Evolutionary conservation across 73 alveolate genomes (phyloP), one percentile per base, ranked within the genome.

Genomic region (Strombidium stylifer): DNA sequence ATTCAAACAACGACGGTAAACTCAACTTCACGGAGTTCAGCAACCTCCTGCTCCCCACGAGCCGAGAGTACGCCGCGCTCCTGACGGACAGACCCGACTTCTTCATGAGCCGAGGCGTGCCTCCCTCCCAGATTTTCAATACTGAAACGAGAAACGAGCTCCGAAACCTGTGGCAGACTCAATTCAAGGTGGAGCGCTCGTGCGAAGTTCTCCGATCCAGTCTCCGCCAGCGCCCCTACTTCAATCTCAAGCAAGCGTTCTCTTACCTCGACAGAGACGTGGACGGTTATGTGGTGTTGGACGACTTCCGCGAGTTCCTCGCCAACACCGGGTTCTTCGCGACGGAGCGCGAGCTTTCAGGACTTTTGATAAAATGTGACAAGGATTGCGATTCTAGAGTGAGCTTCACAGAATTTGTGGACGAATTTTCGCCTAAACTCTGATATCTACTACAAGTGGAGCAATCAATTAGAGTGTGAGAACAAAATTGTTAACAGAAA

Each of bases 21-120:
- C 70, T 78, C 14, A 46, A 54, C 8, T 57, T 37, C 25, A 51
- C 62, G 8, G 90, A 78, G 40, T 78, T 66, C 60, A 30, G 73
- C 23, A 67, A 68, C 16, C 69, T 67, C 8, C 35, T 68, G 11
- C 24, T 61, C 7, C 90, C 90, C 11, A 0, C 19, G 15, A 30
- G 66, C 34, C 19, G 39, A 23, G 62, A 50, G 14, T 66, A 60
- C 28, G 75, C 75, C 21, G 21, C 39, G 18, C 18, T 60, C 1
- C 12, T 60, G n/a, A 11, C 3, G 24, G 75, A 60, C 11, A 60
- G 75, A 41, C 50, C 59, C 3, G 75, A 60, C 8, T 60, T 60
- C 34, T 60, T 11, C 61, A 4, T 50, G 2, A 41, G 46, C 14
- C 36, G 27, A 30, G 53, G 24, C 18, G n/a, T 12, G 20, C 5